These are phyloP conservation scores for Glebionis coronaria DNA, from an alignment of 129 eudicot species.

Conservation along the genomic window DNA sequence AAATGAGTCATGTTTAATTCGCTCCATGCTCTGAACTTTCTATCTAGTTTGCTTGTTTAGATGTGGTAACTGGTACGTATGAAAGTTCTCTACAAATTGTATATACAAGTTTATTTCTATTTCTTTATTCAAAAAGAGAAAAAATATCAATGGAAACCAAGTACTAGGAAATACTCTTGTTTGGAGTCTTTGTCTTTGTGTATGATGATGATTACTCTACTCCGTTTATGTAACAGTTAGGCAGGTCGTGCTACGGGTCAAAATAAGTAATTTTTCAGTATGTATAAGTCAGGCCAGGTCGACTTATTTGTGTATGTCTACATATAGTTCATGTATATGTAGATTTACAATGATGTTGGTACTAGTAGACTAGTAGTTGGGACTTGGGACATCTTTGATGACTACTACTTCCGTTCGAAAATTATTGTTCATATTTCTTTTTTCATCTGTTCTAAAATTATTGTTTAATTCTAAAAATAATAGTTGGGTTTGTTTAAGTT, in stretches of 20 bases:
- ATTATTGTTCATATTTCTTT: no score
- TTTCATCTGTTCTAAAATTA: no score
- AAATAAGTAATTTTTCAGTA: neutral
- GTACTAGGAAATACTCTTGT: neutral
- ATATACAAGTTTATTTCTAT: constrained; percentile 11
- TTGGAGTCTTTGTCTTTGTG: neutral
- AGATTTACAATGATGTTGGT: no score
- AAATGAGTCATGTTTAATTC: constrained; percentile 28
- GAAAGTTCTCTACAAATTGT: constrained; percentile 34
- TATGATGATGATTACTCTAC: neutral
- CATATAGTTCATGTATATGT: no score
- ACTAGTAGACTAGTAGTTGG: no score
- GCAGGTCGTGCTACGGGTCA: neutral
- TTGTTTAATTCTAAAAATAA: no score
- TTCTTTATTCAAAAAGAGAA: neutral
- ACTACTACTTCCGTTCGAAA: no score
- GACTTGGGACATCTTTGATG: no score
- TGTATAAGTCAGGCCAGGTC: neutral
- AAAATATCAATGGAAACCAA: constrained; percentile 14
- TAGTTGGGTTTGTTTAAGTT: no score
- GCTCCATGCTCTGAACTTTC: constrained; percentile 23
- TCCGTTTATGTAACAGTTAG: no score
- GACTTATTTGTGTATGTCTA: no score
- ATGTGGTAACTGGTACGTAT: constrained; percentile 31
- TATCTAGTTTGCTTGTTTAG: constrained; percentile 34